Evolutionary conservation across 129 eudicot species (phyloP).

Genomic region (Smallanthus sonchifolius): DNA sequence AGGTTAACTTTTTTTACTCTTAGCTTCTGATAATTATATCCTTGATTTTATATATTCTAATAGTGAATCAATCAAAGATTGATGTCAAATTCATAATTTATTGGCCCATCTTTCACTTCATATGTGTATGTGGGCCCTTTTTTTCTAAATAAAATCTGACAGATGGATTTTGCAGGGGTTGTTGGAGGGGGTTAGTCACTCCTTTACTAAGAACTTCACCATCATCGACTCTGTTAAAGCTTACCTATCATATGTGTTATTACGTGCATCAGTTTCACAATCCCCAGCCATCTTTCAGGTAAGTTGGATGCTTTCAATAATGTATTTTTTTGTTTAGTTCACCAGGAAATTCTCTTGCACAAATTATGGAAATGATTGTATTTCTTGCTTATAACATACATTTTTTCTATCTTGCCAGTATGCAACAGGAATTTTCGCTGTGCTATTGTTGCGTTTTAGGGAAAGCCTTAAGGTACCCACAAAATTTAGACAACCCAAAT

Average conservation of each 20-base stretch:
- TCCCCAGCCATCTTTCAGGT: slow-evolving; percentile 84
- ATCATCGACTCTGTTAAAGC: slow-evolving; percentile 94
- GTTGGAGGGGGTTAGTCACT: slow-evolving; percentile 79
- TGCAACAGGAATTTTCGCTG: slow-evolving; percentile 84
- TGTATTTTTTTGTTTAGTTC: slow-evolving; percentile 3
- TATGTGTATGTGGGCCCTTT: background rate
- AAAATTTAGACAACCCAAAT: background rate
- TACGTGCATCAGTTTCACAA: slow-evolving; percentile 84
- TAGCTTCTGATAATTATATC: slow-evolving; percentile 3
- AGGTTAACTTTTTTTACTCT: slow-evolving; percentile 44
- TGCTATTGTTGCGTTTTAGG: slow-evolving; percentile 85
- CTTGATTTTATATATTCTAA: background rate
- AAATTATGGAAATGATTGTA: slow-evolving; percentile 3
- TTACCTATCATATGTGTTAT: slow-evolving; percentile 79
- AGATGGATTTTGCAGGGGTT: slow-evolving; percentile 58
- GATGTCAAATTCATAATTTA: background rate
- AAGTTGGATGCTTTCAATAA: slow-evolving; percentile 20
- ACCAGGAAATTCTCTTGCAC: background rate
- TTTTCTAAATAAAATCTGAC: slow-evolving; percentile 3
- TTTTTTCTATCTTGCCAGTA: slow-evolving; percentile 48
- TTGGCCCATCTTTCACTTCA: background rate
- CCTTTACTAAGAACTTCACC: slow-evolving; percentile 79
- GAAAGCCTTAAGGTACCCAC: slow-evolving; percentile 74
- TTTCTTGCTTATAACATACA: slow-evolving; percentile 9
- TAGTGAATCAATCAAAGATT: background rate